Percentiles rank a stretch among this genome's conserved stretches.
Evolutionary conservation across 495 filamentous ascomycete genomes (phyloP).

Genomic region (Neurospora sp.): DNA sequence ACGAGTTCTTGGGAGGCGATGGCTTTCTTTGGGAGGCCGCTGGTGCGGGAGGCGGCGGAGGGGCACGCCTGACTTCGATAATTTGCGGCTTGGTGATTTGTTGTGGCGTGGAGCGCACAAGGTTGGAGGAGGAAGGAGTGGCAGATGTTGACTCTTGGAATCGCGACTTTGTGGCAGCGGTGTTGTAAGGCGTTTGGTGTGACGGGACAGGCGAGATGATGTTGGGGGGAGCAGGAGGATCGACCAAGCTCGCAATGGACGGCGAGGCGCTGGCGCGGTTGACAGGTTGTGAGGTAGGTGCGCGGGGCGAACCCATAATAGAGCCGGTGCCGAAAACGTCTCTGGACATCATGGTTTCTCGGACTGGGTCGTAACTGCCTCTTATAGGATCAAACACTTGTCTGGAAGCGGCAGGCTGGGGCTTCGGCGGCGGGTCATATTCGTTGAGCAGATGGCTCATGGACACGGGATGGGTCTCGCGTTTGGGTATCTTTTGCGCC

Average conservation of each 20-base stretch:
- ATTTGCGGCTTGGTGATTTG: slow-evolving; percentile 25
- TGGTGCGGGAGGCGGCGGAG: slow-evolving; percentile 18
- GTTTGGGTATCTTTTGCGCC: slow-evolving; percentile 25
- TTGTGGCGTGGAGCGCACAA: slow-evolving; percentile 16
- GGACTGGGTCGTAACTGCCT: slow-evolving; percentile 51
- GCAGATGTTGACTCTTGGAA: slow-evolving; percentile 20
- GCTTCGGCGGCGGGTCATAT: slow-evolving; percentile 34
- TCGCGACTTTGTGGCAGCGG: slow-evolving; percentile 12
- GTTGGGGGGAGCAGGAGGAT: slow-evolving; percentile 47
- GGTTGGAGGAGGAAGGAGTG: slow-evolving; percentile 22
- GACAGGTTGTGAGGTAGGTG: slow-evolving; percentile 26
- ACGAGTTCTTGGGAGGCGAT: background rate
- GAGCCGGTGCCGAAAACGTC: slow-evolving; percentile 42
- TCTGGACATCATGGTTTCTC: slow-evolving; percentile 36
- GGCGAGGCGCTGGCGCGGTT: slow-evolving; percentile 78
- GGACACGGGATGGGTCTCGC: slow-evolving; percentile 29
- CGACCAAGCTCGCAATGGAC: slow-evolving; percentile 81
- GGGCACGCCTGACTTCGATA: slow-evolving; percentile 24
- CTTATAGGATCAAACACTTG: slow-evolving; percentile 84
- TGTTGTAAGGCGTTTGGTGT: slow-evolving; percentile 30
- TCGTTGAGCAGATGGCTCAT: slow-evolving; percentile 40
- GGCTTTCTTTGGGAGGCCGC: slow-evolving; percentile 8
- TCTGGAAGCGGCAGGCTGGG: slow-evolving; percentile 46
- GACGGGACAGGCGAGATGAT: slow-evolving; percentile 36
- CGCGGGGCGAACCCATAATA: slow-evolving; percentile 42